phyloP scores from a whole-genome alignment of 257 asterid genomes.

The Solanum clarkiae region DNA sequence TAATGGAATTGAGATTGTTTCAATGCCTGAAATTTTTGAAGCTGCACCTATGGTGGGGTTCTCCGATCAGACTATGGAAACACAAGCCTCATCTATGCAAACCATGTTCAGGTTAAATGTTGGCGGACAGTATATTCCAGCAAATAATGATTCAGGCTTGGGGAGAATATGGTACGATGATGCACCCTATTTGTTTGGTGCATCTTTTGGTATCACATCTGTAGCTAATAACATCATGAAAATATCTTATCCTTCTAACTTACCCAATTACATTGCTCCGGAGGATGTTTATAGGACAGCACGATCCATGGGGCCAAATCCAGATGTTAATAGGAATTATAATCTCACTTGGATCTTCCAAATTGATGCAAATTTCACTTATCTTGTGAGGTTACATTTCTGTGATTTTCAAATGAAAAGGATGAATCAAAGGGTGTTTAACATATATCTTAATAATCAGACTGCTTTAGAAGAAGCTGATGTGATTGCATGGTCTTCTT shows the following conservation, averaged over 20 bases:
- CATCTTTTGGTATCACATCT: conserved; percentile 36
- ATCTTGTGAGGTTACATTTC: conserved; percentile 70
- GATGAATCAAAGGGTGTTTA: conserved; percentile 56
- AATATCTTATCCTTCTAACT: conserved; percentile 20
- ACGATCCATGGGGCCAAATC: conserved; percentile 51
- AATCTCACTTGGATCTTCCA: conserved; percentile 68
- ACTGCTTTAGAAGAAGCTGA: conserved; percentile 49
- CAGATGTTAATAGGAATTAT: conserved; percentile 31
- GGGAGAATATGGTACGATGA: conserved; percentile 66
- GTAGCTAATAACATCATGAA: conserved; percentile 19
- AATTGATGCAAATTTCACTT: conserved; percentile 47
- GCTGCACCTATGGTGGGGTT: conserved; percentile 31
- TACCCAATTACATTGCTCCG: conserved; percentile 33
- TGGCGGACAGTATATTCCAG: conserved; percentile 48
- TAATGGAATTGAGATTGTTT: conserved; percentile 60
- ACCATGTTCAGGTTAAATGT: conserved; percentile 57
- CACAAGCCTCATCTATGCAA: conserved; percentile 21
- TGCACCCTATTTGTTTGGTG: conserved; percentile 47
- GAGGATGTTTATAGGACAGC: conserved; percentile 35
- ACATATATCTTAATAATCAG: conserved; percentile 33
- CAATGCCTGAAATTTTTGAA: conserved; percentile 46
- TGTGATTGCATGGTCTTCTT: conserved; percentile 36
- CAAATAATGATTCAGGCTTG: conserved; percentile 27
- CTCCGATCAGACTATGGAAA: conserved; percentile 12
- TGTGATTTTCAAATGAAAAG: conserved; percentile 38